Conservation (phyloP, 176 grass and related monocot species). For the Carex scoparia region DNA sequence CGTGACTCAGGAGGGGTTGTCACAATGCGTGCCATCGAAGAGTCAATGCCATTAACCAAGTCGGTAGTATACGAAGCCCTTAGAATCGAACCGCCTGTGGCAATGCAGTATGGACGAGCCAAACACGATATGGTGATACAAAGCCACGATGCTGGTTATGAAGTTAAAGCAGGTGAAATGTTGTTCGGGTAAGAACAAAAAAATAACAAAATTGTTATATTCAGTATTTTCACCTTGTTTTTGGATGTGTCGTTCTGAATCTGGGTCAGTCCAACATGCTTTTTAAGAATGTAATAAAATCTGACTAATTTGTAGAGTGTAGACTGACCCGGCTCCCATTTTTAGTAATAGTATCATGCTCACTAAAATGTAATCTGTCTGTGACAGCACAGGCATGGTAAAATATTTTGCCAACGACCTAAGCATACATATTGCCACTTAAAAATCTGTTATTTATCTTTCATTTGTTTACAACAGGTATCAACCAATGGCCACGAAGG, state of each 20-base stretch:
- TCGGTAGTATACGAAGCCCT: conserved; percentile 92
- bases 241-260: background rate
- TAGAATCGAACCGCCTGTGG: conserved; percentile 82
- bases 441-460: background rate
- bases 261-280: background rate
- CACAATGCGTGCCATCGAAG: conserved; percentile 54
- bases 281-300: background rate
- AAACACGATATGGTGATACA: conserved; percentile 94
- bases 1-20: conserved; percentile 37
- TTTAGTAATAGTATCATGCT: background rate
- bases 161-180: conserved; percentile 87
- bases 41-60: conserved; percentile 84
- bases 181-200: conserved; percentile 52
- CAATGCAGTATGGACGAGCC: conserved; percentile 86
- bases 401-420: background rate
- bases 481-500: conserved; percentile 97
- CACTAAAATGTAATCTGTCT: background rate
- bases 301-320: background rate
- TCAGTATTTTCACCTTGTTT: background rate
- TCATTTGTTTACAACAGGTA: conserved; percentile 26
- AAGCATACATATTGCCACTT: background rate
- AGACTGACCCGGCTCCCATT: background rate
- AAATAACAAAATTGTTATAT: background rate
- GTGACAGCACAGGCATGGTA: background rate
- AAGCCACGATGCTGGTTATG: conserved; percentile 85